Percentiles rank a stretch among this genome's conserved stretches.
phyloP scores from a whole-genome alignment of 257 asterid genomes.

The Plantago ovata region DNA sequence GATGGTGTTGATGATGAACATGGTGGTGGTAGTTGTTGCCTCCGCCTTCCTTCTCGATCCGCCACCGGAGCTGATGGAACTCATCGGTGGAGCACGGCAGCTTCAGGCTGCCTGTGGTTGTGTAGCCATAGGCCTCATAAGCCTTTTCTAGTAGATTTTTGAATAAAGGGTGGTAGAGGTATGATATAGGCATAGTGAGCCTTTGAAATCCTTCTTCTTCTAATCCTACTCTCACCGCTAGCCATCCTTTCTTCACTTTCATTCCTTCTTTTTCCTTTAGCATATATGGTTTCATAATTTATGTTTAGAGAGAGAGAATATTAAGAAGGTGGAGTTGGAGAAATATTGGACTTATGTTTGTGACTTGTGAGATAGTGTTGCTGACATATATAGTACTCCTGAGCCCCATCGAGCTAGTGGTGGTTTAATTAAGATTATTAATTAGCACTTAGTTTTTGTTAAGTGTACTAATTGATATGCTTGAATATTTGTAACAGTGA shows the following conservation, averaged over 20 bases:
- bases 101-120: conserved; percentile 32
- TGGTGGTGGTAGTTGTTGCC: conserved; percentile 15
- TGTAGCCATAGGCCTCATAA: conserved; percentile 39
- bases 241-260: conserved; percentile 32
- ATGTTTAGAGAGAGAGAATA: too few species aligned
- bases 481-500: too few species aligned
- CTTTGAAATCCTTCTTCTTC: conserved; percentile 27
- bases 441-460: too few species aligned
- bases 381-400: too few species aligned
- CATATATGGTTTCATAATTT: too few species aligned
- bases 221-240: conserved; percentile 26
- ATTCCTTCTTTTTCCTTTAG: conserved; percentile 27
- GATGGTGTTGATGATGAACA: conserved; percentile 16
- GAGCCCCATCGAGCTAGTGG: too few species aligned
- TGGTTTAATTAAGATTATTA: too few species aligned
- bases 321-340: too few species aligned
- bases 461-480: too few species aligned
- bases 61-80: conserved; percentile 44
- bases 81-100: conserved; percentile 42
- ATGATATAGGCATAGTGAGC: conserved; percentile 37
- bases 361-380: too few species aligned
- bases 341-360: too few species aligned
- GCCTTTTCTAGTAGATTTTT: conserved; percentile 37
- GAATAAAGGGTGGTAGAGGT: conserved; percentile 35
- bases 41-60: conserved; percentile 33